Base-by-base conservation (phyloP, 2,329 filamentous ascomycete species). In the Acephala macrosclerotiorum region DNA sequence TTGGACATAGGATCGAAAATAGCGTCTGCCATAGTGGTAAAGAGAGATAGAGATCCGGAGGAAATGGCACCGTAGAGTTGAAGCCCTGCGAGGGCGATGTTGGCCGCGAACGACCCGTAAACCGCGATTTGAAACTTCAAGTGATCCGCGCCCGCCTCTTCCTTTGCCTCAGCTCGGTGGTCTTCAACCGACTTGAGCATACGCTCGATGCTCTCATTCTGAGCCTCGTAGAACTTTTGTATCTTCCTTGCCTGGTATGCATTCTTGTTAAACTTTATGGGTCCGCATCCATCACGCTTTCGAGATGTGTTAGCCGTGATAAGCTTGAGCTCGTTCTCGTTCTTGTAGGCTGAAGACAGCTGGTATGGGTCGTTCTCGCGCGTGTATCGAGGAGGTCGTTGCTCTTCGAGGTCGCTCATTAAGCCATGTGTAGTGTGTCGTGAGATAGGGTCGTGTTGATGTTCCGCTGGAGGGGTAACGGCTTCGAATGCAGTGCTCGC, bases 11-110 rank as follows among this genome's bases (percentile, higher is more conserved):
- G 96, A 76, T 98, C 96, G 80, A 98, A 98, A 70, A 98, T 85
- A 60, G 94, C 89, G 79, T 99, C 96, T 18, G 94, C 95, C 92
- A 97, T 97, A 69, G 95, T 99, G 18, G 96, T 97, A 81, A 98
- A 97, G 56, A 99, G 88, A 5, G 95, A 97, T 40, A 98, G 86
- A n/a, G 94, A 97, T 56, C 91, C 89, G 0, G 94, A 97, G 0
- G 91, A 88, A 55, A 93, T 86, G 67, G 96, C 96, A 51, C 91
- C 96, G 77, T 96, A 99, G 42, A 97, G 82, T 79, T 99, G 96
- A 20, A 99, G 84, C 3, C 84, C 84, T 0, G 94, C 89, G 6
- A 99, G 85, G 33, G 91, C 68, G 64, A 97, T 78, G 74, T 98
- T 98, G 66, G 94, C 95, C 0, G 81, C 87, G 72, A 97, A 93